Evolutionary conservation across 495 filamentous ascomycete species (phyloP).

Genomic region (Xylaria flabelliformis): DNA sequence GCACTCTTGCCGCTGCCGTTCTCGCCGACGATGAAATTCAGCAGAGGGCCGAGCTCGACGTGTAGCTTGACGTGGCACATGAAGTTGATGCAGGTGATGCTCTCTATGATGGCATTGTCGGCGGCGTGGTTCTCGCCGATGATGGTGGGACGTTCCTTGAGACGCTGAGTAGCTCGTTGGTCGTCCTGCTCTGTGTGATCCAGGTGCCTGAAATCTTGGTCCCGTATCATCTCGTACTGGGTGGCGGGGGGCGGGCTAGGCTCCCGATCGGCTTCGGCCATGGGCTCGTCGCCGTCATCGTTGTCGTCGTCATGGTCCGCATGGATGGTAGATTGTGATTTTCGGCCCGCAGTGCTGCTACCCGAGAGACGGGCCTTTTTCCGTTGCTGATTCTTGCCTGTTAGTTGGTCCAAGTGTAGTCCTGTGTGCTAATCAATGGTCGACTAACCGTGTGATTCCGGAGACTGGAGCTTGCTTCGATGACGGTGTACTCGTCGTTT

Average conservation of each 20-base stretch:
- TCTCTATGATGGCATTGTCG: slow-evolving; percentile 84
- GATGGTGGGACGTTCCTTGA: slow-evolving; percentile 60
- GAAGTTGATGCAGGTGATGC: slow-evolving; percentile 85
- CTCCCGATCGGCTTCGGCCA: slow-evolving; percentile 30
- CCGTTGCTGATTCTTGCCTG: slow-evolving; percentile 37
- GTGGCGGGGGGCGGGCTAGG: slow-evolving; percentile 47
- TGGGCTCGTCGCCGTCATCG: slow-evolving; percentile 41
- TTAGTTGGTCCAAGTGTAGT: slow-evolving; percentile 31
- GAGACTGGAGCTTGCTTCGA: slow-evolving; percentile 51
- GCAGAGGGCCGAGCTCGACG: slow-evolving; percentile 84
- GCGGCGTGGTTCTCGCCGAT: slow-evolving; percentile 73
- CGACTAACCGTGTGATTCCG: slow-evolving; percentile 53
- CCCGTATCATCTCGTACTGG: slow-evolving; percentile 59
- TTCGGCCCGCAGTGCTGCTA: slow-evolving; percentile 30
- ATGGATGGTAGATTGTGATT: slow-evolving; percentile 34
- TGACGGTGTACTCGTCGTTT: slow-evolving; percentile 56
- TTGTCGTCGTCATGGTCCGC: slow-evolving; percentile 40
- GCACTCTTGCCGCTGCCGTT: slow-evolving; percentile 99
- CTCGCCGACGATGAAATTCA: slow-evolving; percentile 97
- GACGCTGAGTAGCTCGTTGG: slow-evolving; percentile 72
- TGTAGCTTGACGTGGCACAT: slow-evolving; percentile 90
- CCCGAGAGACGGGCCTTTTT: slow-evolving; percentile 55
- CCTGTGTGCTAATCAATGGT: not conserved
- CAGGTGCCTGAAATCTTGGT: slow-evolving; percentile 59
- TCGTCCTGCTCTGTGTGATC: slow-evolving; percentile 64